Conservation (phyloP, 495 filamentous ascomycete genomes). For the Podospora conica region DNA sequence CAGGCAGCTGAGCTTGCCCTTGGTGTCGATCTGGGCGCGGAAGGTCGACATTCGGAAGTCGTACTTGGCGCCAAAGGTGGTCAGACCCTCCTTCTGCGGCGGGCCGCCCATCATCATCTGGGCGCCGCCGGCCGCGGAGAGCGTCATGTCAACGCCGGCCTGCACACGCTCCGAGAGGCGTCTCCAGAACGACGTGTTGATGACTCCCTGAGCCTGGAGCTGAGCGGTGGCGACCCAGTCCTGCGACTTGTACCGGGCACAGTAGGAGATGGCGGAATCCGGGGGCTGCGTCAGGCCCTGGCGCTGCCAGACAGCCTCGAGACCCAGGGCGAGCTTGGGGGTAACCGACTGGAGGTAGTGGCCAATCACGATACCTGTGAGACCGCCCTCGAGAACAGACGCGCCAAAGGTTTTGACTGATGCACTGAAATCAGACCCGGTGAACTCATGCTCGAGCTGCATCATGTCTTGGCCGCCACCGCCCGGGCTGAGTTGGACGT, state of each 20-base stretch:
- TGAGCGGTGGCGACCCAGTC: slow-evolving; percentile 91
- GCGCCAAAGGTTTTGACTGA: slow-evolving; percentile 90
- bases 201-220: slow-evolving; percentile 70
- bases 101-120: slow-evolving; percentile 59
- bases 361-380: slow-evolving; percentile 92
- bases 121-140: slow-evolving; percentile 61
- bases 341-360: slow-evolving; percentile 93
- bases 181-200: slow-evolving; percentile 94
- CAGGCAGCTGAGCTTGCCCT: slow-evolving; percentile 85
- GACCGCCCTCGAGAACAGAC: slow-evolving; percentile 79
- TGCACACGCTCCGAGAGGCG: slow-evolving; percentile 91
- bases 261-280: slow-evolving; percentile 80
- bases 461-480: slow-evolving; percentile 62
- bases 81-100: slow-evolving; percentile 73
- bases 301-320: slow-evolving; percentile 93
- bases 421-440: slow-evolving; percentile 84
- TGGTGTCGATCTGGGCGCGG: slow-evolving; percentile 90
- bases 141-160: slow-evolving; percentile 89
- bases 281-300: slow-evolving; percentile 68
- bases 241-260: slow-evolving; percentile 76
- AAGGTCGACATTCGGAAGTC: slow-evolving; percentile 94
- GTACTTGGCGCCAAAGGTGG: slow-evolving; percentile 93
- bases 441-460: slow-evolving; percentile 90
- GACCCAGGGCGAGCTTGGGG: slow-evolving; percentile 75
- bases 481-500: slow-evolving; percentile 68